Evolutionary conservation across 306 rosid genomes (phyloP).

Genomic region (Glycine soja): DNA sequence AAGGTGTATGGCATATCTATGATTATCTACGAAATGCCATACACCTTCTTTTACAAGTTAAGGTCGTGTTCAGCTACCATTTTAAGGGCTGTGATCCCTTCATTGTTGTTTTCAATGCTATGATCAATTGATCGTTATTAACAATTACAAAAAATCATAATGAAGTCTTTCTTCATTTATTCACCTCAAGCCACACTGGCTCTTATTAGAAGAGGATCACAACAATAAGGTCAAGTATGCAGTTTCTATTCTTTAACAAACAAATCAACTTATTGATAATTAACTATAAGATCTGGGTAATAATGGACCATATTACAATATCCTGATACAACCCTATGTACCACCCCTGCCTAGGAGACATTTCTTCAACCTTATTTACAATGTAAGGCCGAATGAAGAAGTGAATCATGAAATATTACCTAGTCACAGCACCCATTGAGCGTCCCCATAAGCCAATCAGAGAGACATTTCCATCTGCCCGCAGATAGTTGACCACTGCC

Average conservation of each 20-base stretch:
- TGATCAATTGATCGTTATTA: neutral
- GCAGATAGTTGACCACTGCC: slow-evolving; percentile 82
- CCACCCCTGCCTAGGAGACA: neutral
- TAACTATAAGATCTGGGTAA: slow-evolving; percentile 15
- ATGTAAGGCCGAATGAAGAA: slow-evolving; percentile 45
- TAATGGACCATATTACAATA: slow-evolving; percentile 25
- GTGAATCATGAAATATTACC: slow-evolving; percentile 68
- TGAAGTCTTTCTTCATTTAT: neutral
- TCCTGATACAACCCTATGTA: slow-evolving; percentile 5
- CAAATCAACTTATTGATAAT: slow-evolving; percentile 5
- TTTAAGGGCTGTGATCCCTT: neutral
- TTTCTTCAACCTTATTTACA: slow-evolving; percentile 19
- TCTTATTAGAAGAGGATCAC: neutral
- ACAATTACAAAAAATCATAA: neutral
- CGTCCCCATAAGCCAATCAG: slow-evolving; percentile 99
- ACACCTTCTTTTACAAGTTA: slow-evolving; percentile 16
- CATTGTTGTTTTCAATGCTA: slow-evolving; percentile 1
- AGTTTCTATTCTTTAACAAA: slow-evolving; percentile 18
- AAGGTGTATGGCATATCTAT: no score
- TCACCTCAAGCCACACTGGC: slow-evolving; percentile 8
- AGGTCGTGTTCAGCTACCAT: slow-evolving; percentile 13
- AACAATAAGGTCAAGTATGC: slow-evolving; percentile 7
- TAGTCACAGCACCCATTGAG: slow-evolving; percentile 98
- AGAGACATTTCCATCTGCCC: slow-evolving; percentile 91
- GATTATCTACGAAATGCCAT: neutral